Percentiles rank a stretch among this genome's conserved stretches.
These are phyloP conservation scores for Beauveria varroae DNA, from an alignment of 2,329 filamentous ascomycete genomes.

Conservation along the genomic window DNA sequence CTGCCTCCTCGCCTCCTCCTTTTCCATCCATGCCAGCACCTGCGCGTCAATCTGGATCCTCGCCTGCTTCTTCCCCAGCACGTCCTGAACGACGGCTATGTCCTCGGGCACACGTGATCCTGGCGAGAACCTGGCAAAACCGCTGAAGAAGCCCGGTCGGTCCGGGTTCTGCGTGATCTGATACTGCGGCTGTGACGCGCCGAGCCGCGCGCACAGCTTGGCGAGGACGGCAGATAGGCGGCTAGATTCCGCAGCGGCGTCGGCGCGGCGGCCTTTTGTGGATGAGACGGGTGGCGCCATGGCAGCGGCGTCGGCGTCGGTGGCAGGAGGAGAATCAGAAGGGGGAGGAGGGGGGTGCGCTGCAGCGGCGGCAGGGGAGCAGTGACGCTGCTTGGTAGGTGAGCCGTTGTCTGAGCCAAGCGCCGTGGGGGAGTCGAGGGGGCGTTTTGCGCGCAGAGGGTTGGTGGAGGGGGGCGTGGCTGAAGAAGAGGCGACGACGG, in stretches of 20 bases:
- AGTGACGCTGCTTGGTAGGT: neutral
- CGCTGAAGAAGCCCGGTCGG: slow-evolving; percentile 26
- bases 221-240: slow-evolving; percentile 21
- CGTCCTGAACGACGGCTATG: slow-evolving; percentile 26
- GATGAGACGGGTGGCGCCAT: neutral
- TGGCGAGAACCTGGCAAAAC: slow-evolving; percentile 26
- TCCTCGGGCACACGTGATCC: slow-evolving; percentile 22
- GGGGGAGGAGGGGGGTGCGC: neutral
- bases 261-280: slow-evolving; percentile 3
- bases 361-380: neutral
- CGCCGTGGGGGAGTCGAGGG: neutral
- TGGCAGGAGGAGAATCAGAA: neutral
- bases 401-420: neutral
- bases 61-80: slow-evolving; percentile 27
- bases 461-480: neutral
- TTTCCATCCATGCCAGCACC: slow-evolving; percentile 30
- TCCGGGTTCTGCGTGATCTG: slow-evolving; percentile 17
- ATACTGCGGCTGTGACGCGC: slow-evolving; percentile 28
- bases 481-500: neutral
- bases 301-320: neutral
- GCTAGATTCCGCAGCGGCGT: slow-evolving; percentile 8
- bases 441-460: neutral
- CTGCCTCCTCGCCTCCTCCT: slow-evolving; percentile 15
- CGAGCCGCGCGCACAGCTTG: slow-evolving; percentile 26
- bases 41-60: slow-evolving; percentile 32